Conservation (phyloP, 2,329 filamentous ascomycete genomes). For the Cladosporium sp. region DNA sequence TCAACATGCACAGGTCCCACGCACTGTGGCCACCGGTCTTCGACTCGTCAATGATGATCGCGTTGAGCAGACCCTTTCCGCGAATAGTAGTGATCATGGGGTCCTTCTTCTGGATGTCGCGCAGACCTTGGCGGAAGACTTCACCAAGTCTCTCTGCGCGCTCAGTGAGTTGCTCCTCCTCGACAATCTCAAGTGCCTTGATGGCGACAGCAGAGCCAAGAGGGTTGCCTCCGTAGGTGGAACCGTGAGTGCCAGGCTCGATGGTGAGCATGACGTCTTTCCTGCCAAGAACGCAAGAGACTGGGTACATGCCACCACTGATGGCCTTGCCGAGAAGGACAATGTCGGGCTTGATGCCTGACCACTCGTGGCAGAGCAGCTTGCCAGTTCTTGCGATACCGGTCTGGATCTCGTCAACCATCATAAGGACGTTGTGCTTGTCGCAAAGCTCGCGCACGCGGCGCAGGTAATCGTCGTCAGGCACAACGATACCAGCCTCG, state of each 20-base stretch:
- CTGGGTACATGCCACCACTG: conserved; percentile 98
- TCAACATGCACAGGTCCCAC: conserved; percentile 93
- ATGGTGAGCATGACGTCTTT: conserved; percentile 94
- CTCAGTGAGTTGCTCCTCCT: conserved; percentile 85
- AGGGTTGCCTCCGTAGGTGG: conserved; percentile 97
- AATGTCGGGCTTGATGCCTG: conserved; percentile 90
- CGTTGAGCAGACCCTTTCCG: conserved; percentile 92
- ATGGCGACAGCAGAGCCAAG: conserved; percentile 94
- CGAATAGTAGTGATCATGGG: conserved; percentile 81
- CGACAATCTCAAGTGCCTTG: conserved; percentile 87
- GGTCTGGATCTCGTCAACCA: conserved; percentile 98
- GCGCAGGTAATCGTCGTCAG: conserved; percentile 82
- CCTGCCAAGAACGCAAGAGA: conserved; percentile 84
- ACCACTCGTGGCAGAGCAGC: conserved; percentile 93
- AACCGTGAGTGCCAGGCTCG: conserved; percentile 95
- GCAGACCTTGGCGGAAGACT: conserved; percentile 77
- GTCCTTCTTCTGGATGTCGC: conserved; percentile 64
- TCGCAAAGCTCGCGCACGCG: conserved; percentile 83
- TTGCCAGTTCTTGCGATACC: conserved; percentile 93
- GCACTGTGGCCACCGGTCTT: conserved; percentile 83
- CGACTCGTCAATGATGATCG: conserved; percentile 90
- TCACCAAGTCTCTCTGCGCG: conserved; percentile 79
- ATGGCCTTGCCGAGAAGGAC: conserved; percentile 96
- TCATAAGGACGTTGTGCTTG: conserved; percentile 92
- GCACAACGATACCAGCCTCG: conserved; percentile 94